Evolutionary conservation across 2,329 filamentous ascomycete genomes (phyloP).

Genomic region (Chrysosporium queenslandicum): DNA sequence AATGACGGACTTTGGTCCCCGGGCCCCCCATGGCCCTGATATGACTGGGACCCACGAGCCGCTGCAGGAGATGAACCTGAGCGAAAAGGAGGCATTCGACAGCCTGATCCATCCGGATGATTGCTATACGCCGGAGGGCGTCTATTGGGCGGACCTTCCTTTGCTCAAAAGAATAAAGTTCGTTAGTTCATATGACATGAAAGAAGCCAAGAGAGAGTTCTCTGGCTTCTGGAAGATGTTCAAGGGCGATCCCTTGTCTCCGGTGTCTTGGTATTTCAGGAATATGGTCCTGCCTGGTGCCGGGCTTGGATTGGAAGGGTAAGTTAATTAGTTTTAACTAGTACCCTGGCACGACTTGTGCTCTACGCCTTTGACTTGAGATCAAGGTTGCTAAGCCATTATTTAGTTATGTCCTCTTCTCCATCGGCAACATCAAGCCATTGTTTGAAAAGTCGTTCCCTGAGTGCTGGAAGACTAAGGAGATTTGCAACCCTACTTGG

Average conservation of each 20-base stretch:
- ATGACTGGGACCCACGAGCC: constrained; percentile 38
- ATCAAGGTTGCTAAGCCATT: neutral
- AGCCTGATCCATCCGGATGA: constrained; percentile 79
- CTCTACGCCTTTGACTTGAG: neutral
- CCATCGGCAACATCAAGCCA: constrained; percentile 83
- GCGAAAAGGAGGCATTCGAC: constrained; percentile 59
- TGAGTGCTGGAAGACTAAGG: constrained; percentile 60
- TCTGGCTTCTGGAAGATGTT: constrained; percentile 62
- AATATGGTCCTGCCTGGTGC: constrained; percentile 89
- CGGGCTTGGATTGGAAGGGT: constrained; percentile 80
- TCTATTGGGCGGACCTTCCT: constrained; percentile 88
- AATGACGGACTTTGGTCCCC: constrained; percentile 34
- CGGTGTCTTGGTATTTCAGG: constrained; percentile 74
- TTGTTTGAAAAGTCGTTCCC: constrained; percentile 69
- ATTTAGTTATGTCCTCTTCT: constrained; percentile 83
- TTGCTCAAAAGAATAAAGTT: constrained; percentile 61
- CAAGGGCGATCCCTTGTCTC: constrained; percentile 75
- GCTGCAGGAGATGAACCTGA: constrained; percentile 44
- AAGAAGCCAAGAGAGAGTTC: constrained; percentile 61
- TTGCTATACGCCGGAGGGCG: constrained; percentile 68
- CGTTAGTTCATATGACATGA: constrained; percentile 60
- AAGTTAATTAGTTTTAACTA: too few species aligned
- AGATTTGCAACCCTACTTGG: constrained; percentile 69
- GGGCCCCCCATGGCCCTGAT: constrained; percentile 41
- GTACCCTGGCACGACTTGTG: too few species aligned